Evolutionary conservation across 371 early-diverging fungal genomes (phyloP).

Genomic region (Mortierella sp.): DNA sequence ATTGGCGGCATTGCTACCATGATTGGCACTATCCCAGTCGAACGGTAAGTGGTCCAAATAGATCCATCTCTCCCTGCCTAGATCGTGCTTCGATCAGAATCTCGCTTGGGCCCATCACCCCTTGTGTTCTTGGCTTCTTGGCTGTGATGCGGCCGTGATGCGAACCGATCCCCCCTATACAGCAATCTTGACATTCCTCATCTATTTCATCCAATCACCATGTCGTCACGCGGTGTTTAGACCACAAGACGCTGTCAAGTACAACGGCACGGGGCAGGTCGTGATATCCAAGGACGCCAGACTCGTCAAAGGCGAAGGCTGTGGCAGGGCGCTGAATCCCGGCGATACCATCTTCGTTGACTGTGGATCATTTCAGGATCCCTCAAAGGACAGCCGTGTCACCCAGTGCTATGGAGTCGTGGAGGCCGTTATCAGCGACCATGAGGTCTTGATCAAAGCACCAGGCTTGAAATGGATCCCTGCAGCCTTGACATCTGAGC

Average conservation of each 20-base stretch:
- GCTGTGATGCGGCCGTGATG: too few relatives aligned
- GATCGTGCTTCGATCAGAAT: too few relatives aligned
- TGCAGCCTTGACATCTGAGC: constrained; percentile 37
- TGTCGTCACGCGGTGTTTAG: constrained; percentile 28
- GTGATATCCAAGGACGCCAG: constrained; percentile 42
- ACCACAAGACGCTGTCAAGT: constrained; percentile 53
- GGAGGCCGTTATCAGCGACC: constrained; percentile 24
- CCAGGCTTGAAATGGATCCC: constrained; percentile 57
- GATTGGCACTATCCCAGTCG: constrained; percentile 56
- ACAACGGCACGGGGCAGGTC: constrained; percentile 40
- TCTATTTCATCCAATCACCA: neutral
- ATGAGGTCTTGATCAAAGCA: constrained; percentile 40
- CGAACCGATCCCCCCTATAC: too few relatives aligned
- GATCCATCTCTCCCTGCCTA: too few relatives aligned
- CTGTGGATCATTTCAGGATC: constrained; percentile 48
- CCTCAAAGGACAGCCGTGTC: constrained; percentile 34
- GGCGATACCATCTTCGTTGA: constrained; percentile 56
- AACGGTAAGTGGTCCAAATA: constrained; percentile 19
- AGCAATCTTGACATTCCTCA: neutral
- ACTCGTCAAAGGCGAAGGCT: constrained; percentile 34
- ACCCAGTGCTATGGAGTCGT: constrained; percentile 53
- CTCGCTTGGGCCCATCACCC: too few relatives aligned
- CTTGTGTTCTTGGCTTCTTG: too few relatives aligned
- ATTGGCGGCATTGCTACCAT: constrained; percentile 54
- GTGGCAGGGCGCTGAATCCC: constrained; percentile 36